Percentiles rank a stretch among this genome's conserved stretches.
phyloP scores from a whole-genome alignment of 2,329 filamentous ascomycete species.

The Fusarium napiforme region DNA sequence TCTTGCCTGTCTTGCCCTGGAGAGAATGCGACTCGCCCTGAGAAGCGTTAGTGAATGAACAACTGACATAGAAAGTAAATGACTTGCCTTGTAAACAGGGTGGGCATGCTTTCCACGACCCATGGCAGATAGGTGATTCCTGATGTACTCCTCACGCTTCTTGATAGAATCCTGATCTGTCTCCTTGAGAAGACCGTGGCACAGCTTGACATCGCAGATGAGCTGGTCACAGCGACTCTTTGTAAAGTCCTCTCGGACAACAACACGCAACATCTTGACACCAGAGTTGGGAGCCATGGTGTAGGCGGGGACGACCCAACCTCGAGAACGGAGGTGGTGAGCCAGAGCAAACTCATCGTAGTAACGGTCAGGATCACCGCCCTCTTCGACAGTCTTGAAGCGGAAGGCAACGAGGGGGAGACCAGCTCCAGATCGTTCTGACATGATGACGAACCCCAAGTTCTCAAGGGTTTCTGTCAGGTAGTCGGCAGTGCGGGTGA shows the following conservation, averaged over 20 bases:
- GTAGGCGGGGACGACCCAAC: slow-evolving; percentile 95
- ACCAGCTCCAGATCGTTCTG: slow-evolving; percentile 78
- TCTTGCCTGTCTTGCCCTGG: slow-evolving; percentile 91
- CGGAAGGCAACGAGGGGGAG: slow-evolving; percentile 93
- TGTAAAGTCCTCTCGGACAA: slow-evolving; percentile 92
- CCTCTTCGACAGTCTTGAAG: slow-evolving; percentile 67
- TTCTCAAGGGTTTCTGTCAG: slow-evolving; percentile 77
- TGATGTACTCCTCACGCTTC: slow-evolving; percentile 74
- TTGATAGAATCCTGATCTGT: slow-evolving; percentile 79
- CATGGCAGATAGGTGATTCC: slow-evolving; percentile 63
- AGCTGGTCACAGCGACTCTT: slow-evolving; percentile 83
- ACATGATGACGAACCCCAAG: slow-evolving; percentile 90
- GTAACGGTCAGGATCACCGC: slow-evolving; percentile 61
- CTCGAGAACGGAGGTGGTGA: slow-evolving; percentile 84
- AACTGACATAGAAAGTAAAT: not conserved
- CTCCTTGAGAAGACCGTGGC: slow-evolving; percentile 74
- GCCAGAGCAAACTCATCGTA: slow-evolving; percentile 84
- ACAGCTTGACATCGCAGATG: slow-evolving; percentile 81
- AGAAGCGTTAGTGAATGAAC: not conserved
- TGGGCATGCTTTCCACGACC: slow-evolving; percentile 65
- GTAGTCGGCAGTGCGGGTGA: slow-evolving; percentile 91
- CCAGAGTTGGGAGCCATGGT: slow-evolving; percentile 93
- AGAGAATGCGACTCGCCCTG: slow-evolving; percentile 85
- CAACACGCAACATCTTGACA: slow-evolving; percentile 91
- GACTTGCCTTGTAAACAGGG: slow-evolving; percentile 58